Percentiles rank a stretch among this genome's conserved stretches.
phyloP scores from a whole-genome alignment of 225 moss, liverwort and hornwort species.

The Bryoerythrophyllum caledonicum region DNA sequence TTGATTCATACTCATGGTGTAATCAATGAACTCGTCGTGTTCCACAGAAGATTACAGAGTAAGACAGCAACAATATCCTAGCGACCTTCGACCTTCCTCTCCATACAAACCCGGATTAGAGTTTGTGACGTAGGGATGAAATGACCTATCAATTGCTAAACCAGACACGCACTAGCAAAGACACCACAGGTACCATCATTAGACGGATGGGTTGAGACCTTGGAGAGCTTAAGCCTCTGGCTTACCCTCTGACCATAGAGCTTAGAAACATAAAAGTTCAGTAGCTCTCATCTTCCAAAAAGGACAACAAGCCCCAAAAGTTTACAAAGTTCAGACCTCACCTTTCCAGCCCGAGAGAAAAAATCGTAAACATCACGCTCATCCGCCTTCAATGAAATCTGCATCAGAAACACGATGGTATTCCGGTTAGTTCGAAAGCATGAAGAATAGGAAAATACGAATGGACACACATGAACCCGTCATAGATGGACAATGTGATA shows the following conservation, averaged over 20 bases:
- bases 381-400: constrained; percentile 98
- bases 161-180: constrained; percentile 31
- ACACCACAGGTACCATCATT: constrained; percentile 32
- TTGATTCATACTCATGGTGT: constrained; percentile 64
- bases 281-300: constrained; percentile 9
- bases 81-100: constrained; percentile 31
- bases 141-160: constrained; percentile 35
- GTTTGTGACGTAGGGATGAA: constrained; percentile 34
- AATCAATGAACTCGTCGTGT: constrained; percentile 48
- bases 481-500: constrained; percentile 26
- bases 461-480: constrained; percentile 21
- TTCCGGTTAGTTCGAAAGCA: constrained; percentile 5
- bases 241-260: constrained; percentile 18
- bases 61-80: constrained; percentile 43
- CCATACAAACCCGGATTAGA: constrained; percentile 36
- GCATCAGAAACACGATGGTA: constrained; percentile 36
- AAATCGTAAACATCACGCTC: constrained; percentile 99
- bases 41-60: constrained; percentile 54
- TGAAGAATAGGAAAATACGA: background rate
- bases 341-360: constrained; percentile 98
- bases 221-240: constrained; percentile 13
- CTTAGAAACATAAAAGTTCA: constrained; percentile 20
- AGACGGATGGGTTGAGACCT: constrained; percentile 14
- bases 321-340: constrained; percentile 37
- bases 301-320: constrained; percentile 24